Evolutionary conservation across 371 early-diverging fungal species (phyloP).

Genomic region (Rhizomucor pusillus): DNA sequence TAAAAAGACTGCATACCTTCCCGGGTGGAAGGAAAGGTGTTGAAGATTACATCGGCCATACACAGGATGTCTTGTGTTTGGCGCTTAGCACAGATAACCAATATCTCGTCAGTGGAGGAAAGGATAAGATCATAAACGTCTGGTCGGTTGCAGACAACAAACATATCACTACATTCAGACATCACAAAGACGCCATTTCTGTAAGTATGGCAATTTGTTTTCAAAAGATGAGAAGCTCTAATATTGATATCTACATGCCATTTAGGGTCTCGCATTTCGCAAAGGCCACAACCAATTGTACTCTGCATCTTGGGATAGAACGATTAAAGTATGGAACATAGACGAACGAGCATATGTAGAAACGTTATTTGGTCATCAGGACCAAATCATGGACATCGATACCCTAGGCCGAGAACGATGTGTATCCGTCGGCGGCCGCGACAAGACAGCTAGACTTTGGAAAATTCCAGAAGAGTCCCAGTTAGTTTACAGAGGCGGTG

Average conservation of each 20-base stretch:
- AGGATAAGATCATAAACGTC: constrained; percentile 86
- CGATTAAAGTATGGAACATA: constrained; percentile 94
- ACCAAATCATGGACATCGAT: constrained; percentile 76
- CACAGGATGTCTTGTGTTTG: constrained; percentile 75
- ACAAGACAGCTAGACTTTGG: constrained; percentile 91
- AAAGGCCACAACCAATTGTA: constrained; percentile 85
- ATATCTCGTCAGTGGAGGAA: constrained; percentile 83
- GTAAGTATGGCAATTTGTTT: constrained; percentile 26
- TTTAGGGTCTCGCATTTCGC: constrained; percentile 81
- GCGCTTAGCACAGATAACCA: constrained; percentile 82
- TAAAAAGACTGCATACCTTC: constrained; percentile 59
- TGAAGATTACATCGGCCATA: constrained; percentile 77
- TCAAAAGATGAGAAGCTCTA: neutral
- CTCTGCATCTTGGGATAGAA: constrained; percentile 88
- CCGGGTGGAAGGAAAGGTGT: constrained; percentile 77
- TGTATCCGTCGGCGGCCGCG: constrained; percentile 90
- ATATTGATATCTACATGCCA: constrained; percentile 1
- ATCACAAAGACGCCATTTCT: constrained; percentile 91
- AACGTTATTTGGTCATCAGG: constrained; percentile 98
- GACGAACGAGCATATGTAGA: constrained; percentile 92
- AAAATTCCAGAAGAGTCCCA: constrained; percentile 94
- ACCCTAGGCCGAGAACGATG: constrained; percentile 86
- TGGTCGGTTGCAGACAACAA: constrained; percentile 82
- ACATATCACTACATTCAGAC: constrained; percentile 72
- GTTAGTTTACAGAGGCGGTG: constrained; percentile 87